Evolutionary conservation across 768 basidiomycete species (phyloP).

Genomic region (Brasilioporus rufonigricans): DNA sequence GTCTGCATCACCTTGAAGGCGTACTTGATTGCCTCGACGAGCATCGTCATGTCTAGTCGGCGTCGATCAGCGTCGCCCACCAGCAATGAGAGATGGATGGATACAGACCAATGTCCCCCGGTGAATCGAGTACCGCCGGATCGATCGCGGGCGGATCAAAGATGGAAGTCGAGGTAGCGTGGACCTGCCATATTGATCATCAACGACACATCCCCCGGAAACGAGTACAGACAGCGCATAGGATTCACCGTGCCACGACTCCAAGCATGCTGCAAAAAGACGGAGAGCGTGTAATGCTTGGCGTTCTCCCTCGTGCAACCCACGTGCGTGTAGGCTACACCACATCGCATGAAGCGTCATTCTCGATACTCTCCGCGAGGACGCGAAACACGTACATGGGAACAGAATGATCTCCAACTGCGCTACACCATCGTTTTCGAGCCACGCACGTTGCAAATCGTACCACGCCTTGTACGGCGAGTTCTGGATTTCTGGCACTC

Average conservation of each 20-base stretch:
- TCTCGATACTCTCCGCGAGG: neutral
- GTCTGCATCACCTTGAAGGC: slow-evolving; percentile 14
- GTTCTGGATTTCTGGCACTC: slow-evolving; percentile 7
- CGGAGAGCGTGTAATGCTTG: slow-evolving; percentile 6
- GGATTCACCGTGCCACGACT: slow-evolving; percentile 13
- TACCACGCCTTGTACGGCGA: slow-evolving; percentile 13
- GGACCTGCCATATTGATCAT: slow-evolving; percentile 2
- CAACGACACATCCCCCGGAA: neutral
- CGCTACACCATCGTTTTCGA: slow-evolving; percentile 16
- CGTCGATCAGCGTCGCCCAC: too few species aligned
- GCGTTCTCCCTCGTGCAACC: slow-evolving; percentile 11
- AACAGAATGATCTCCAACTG: slow-evolving; percentile 19
- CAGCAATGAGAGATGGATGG: too few species aligned
- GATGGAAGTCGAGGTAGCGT: slow-evolving; percentile 13
- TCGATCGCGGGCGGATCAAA: slow-evolving; percentile 15
- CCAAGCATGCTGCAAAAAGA: slow-evolving; percentile 16
- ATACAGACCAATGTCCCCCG: neutral
- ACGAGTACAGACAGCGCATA: neutral
- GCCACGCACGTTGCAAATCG: slow-evolving; percentile 13
- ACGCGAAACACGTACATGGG: slow-evolving; percentile 6
- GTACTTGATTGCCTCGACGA: slow-evolving; percentile 14
- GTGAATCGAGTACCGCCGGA: neutral
- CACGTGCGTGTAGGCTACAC: slow-evolving; percentile 26
- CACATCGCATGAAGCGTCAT: neutral
- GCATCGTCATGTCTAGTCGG: slow-evolving; percentile 12